Conservation (phyloP, 2,329 filamentous ascomycete species). For the Penicillium decumbens region DNA sequence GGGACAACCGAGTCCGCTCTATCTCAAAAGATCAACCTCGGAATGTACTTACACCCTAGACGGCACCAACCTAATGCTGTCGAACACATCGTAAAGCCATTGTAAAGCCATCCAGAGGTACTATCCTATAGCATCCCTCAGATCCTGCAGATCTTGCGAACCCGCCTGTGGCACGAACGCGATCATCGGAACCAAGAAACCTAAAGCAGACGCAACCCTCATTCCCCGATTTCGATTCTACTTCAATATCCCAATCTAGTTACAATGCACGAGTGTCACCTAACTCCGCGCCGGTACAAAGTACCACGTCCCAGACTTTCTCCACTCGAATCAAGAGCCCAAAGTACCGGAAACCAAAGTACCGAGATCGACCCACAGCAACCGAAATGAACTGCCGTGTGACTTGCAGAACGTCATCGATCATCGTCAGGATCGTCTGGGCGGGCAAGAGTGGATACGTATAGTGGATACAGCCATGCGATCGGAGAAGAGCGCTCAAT, state of each 20-base stretch:
- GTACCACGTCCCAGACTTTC: not conserved
- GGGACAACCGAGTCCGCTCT: not conserved
- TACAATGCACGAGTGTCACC: not conserved
- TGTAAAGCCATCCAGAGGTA: no score
- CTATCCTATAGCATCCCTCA: not conserved
- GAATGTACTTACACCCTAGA: no score
- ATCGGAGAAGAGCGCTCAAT: not conserved
- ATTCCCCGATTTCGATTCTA: not conserved
- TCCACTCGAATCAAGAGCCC: not conserved
- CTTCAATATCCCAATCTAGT: not conserved
- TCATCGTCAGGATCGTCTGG: not conserved
- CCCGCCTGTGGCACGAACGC: not conserved
- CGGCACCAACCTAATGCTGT: not conserved
- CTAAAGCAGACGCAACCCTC: not conserved
- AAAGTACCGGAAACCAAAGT: not conserved
- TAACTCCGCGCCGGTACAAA: not conserved
- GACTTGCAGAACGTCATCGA: not conserved
- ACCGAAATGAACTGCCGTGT: not conserved
- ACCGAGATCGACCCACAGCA: not conserved
- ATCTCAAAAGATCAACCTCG: not conserved
- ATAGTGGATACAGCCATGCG: not conserved
- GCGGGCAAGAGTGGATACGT: not conserved
- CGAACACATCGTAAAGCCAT: not conserved
- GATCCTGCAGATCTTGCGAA: not conserved
- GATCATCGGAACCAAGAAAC: not conserved